phyloP scores from a whole-genome alignment of 2,329 filamentous ascomycete genomes.

The Nemania diffusa region DNA sequence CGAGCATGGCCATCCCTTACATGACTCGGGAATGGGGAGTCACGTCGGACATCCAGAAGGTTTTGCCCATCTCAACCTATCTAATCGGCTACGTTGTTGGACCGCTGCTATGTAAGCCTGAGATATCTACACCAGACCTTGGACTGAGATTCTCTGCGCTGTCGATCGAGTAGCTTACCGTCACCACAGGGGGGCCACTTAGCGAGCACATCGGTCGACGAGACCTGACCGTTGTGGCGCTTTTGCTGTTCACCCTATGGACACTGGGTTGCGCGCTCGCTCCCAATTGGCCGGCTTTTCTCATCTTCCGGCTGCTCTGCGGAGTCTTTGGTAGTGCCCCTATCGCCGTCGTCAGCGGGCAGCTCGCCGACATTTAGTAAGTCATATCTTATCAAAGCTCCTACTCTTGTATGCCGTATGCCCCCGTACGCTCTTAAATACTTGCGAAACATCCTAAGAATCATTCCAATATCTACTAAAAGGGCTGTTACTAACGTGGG shows the following conservation, averaged over 20 bases:
- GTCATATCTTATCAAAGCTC: not conserved
- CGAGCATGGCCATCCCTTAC: conserved; percentile 69
- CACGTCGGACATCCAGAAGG: conserved; percentile 56
- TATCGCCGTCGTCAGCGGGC: conserved; percentile 70
- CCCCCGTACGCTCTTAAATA: too few relatives aligned
- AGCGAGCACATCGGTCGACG: conserved; percentile 72
- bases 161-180: conserved; percentile 32
- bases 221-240: conserved; percentile 57
- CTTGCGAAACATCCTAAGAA: not conserved
- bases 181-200: conserved; percentile 70
- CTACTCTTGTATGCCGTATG: not conserved
- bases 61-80: conserved; percentile 71
- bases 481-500: not conserved
- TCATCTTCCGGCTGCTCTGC: conserved; percentile 65
- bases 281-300: conserved; percentile 62
- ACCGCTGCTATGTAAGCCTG: conserved; percentile 44
- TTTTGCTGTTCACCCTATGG: conserved; percentile 60
- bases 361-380: conserved; percentile 72
- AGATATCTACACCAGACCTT: not conserved
- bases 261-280: conserved; percentile 67
- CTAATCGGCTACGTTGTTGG: conserved; percentile 72
- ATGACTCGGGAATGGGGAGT: conserved; percentile 69
- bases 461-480: not conserved
- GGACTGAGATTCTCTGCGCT: not conserved
- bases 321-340: conserved; percentile 67